phyloP scores from a whole-genome alignment of 768 basidiomycete genomes.

The Krasilnikovozyma curviuscula region DNA sequence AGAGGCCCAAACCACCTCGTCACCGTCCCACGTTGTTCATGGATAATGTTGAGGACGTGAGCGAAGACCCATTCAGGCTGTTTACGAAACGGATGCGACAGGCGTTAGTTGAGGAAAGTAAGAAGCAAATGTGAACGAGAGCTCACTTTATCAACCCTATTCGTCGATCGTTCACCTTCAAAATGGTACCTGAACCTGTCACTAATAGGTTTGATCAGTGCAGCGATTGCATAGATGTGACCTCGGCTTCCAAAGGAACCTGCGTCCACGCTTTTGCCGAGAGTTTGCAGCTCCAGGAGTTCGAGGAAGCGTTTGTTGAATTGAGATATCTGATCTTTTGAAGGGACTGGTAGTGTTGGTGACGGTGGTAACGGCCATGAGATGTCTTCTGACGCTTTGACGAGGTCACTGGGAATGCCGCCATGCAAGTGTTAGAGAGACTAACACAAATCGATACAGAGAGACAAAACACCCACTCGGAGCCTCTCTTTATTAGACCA shows the following conservation, averaged over 20 bases:
- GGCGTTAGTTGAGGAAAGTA: not conserved
- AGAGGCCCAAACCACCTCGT: conserved; percentile 52
- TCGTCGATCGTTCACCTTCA: conserved; percentile 66
- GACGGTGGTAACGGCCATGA: conserved; percentile 10
- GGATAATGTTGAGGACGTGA: conserved; percentile 65
- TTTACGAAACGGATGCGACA: not conserved
- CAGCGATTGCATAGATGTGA: conserved; percentile 57
- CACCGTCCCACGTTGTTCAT: conserved; percentile 70
- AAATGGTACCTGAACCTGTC: conserved; percentile 91
- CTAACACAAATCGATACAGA: not conserved
- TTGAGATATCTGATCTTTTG: no score
- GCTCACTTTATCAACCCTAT: conserved; percentile 71
- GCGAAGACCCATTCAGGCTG: conserved; percentile 97
- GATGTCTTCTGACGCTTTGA: not conserved
- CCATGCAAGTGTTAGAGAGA: no score
- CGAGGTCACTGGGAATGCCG: conserved; percentile 3
- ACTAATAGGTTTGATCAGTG: conserved; percentile 61
- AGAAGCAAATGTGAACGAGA: not conserved
- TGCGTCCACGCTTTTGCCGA: not conserved
- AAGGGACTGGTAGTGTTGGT: no score
- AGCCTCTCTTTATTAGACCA: not conserved
- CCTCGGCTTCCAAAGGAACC: conserved; percentile 15
- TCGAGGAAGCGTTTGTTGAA: no score
- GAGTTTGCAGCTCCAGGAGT: no score
- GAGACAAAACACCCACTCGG: not conserved